Conservation (phyloP, 192 early-diverging fungal genomes). For the Rhizophlyctis rosea region DNA sequence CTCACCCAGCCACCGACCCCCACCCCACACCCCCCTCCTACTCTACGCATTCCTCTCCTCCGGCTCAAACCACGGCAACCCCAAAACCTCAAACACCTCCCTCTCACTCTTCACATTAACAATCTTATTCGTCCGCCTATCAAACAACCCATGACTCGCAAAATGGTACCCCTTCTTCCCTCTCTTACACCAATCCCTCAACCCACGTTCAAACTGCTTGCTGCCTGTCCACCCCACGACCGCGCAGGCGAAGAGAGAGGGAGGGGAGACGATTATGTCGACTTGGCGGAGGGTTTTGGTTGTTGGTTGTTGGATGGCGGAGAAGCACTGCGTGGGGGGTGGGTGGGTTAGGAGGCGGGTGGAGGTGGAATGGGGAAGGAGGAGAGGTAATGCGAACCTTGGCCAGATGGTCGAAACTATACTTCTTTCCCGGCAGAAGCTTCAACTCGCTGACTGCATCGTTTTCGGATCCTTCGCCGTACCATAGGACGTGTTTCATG, state of each 20-base stretch:
- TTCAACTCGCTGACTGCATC: slow-evolving; percentile 2
- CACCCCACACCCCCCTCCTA: background rate
- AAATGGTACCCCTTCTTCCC: slow-evolving; percentile 20
- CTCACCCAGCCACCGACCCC: background rate
- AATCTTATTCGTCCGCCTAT: slow-evolving; percentile 13
- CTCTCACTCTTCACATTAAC: slow-evolving; percentile 21
- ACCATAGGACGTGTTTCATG: slow-evolving; percentile 25
- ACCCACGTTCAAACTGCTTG: slow-evolving; percentile 32
- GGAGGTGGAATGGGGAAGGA: background rate
- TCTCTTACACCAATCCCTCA: slow-evolving; percentile 21
- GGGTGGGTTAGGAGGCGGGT: no score
- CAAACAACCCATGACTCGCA: slow-evolving; percentile 32
- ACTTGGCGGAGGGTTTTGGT: slow-evolving; percentile 24
- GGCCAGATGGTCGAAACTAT: slow-evolving; percentile 17
- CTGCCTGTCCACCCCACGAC: slow-evolving; percentile 24
- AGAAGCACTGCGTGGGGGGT: slow-evolving; percentile 27
- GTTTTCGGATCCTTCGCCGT: slow-evolving; percentile 13
- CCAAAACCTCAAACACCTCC: slow-evolving; percentile 28
- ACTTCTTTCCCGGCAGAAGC: background rate
- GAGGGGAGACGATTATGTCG: slow-evolving; percentile 33
- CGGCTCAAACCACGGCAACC: slow-evolving; percentile 26
- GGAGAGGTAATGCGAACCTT: slow-evolving; percentile 2
- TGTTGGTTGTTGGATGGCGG: slow-evolving; percentile 26
- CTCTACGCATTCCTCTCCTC: slow-evolving; percentile 25
- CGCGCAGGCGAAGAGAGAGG: slow-evolving; percentile 1